Conservation (phyloP, 1,284 basidiomycete genomes). For the Apiotrichum akiyoshidainum region DNA sequence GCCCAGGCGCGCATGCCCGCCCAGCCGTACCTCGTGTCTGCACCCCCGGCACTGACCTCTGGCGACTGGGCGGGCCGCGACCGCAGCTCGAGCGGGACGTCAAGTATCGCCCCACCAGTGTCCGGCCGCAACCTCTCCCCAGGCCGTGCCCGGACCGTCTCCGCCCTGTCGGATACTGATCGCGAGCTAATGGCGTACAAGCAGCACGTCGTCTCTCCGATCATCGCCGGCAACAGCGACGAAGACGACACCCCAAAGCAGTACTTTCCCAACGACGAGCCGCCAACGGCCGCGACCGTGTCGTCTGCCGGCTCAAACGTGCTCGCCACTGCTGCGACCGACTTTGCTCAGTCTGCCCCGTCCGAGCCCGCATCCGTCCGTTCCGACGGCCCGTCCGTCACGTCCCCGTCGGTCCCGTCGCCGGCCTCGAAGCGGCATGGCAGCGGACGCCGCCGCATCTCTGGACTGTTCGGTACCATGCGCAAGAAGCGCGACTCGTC, state of each 20-base stretch:
- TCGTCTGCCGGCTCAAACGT: no score
- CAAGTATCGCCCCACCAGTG: background rate
- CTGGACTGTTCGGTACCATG: constrained; percentile 12
- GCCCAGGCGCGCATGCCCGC: constrained; percentile 4
- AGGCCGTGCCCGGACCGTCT: constrained; percentile 32
- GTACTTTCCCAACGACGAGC: no score
- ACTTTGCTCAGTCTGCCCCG: no score
- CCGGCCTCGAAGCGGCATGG: background rate
- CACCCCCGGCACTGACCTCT: constrained; percentile 36
- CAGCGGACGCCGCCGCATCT: constrained; percentile 13
- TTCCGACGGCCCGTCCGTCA: no score
- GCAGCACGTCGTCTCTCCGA: background rate
- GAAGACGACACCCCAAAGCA: no score
- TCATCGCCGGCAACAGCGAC: constrained; percentile 17
- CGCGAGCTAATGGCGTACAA: background rate
- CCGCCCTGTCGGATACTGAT: background rate
- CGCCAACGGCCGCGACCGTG: no score
- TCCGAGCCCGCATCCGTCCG: no score
- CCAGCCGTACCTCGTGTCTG: constrained; percentile 35
- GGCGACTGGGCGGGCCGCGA: constrained; percentile 20
- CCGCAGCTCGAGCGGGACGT: constrained; percentile 13
- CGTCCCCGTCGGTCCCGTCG: background rate
- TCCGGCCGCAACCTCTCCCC: constrained; percentile 2
- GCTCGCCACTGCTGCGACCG: no score
- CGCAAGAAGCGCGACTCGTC: constrained; percentile 14